phyloP scores from a whole-genome alignment of 2,329 filamentous ascomycete species.

The Penicillium sp. region DNA sequence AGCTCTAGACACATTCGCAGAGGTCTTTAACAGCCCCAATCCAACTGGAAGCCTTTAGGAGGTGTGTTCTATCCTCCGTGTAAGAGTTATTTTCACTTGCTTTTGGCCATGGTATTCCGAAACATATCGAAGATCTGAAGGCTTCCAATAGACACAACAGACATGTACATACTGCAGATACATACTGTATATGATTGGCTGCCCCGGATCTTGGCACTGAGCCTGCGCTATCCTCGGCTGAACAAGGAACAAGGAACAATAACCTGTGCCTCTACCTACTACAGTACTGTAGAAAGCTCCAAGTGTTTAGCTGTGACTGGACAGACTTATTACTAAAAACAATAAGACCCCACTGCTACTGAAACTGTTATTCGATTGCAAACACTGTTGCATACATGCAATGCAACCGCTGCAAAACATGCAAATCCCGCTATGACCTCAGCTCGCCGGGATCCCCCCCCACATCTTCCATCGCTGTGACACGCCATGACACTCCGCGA shows the following conservation, averaged over 20 bases:
- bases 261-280: no score
- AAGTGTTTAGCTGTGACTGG: no score
- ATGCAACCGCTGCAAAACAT: conserved; percentile 6
- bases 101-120: background rate
- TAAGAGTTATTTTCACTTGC: background rate
- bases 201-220: no score
- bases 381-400: background rate
- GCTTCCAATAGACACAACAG: no score
- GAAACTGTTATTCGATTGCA: conserved; percentile 3
- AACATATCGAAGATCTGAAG: background rate
- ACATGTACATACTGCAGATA: no score
- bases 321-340: no score
- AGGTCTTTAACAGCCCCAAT: background rate
- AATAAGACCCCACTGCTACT: no score
- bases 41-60: conserved; percentile 5
- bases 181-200: no score
- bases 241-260: no score
- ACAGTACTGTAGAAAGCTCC: no score
- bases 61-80: conserved; percentile 1
- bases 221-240: no score
- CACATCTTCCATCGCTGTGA: conserved; percentile 7
- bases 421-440: conserved; percentile 30
- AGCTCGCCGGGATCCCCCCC: conserved; percentile 13
- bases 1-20: background rate
- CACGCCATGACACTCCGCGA: conserved; percentile 2